phyloP scores from a whole-genome alignment of 352 stramenopile genomes.

The Pythium aquatile region DNA sequence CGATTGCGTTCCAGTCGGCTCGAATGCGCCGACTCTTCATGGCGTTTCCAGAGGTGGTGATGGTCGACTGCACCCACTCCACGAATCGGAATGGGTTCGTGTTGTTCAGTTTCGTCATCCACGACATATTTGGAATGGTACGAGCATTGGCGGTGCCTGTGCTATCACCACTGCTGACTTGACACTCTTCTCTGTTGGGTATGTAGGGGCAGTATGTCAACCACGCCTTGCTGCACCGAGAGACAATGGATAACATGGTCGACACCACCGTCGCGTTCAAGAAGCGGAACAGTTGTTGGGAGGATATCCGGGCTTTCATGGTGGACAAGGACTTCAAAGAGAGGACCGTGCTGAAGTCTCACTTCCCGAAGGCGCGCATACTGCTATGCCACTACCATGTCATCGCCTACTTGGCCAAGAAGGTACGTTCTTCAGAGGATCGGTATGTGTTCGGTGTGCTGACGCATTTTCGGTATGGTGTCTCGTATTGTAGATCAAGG shows the following conservation, averaged over 20 bases:
- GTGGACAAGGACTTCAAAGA: constrained; percentile 5
- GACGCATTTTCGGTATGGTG: not conserved
- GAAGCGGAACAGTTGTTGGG: not conserved
- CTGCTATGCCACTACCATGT: constrained; percentile 9
- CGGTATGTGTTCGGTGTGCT: not conserved
- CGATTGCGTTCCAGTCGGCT: constrained; percentile 14
- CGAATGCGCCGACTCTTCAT: constrained; percentile 1
- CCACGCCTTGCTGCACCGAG: not conserved
- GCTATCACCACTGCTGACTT: too few relatives aligned
- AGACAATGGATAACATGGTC: constrained; percentile 5
- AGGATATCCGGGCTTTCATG: not conserved
- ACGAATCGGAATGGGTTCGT: constrained; percentile 16
- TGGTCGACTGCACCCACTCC: constrained; percentile 19
- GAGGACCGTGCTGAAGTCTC: not conserved
- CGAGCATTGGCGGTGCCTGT: not conserved
- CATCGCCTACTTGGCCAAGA: constrained; percentile 2
- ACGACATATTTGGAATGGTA: constrained; percentile 25
- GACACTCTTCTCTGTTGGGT: not conserved
- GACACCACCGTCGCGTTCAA: not conserved
- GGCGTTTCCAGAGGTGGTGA: constrained; percentile 6
- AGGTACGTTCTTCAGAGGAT: not conserved
- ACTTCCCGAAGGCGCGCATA: not conserved
- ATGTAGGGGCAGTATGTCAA: constrained; percentile 9
- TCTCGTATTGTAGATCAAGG: not conserved
- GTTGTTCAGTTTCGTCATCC: constrained; percentile 19